Percentiles rank a stretch among this genome's conserved stretches.
These are phyloP conservation scores for Cubamyces sp. DNA, from an alignment of 768 basidiomycete genomes.

Conservation along the genomic window DNA sequence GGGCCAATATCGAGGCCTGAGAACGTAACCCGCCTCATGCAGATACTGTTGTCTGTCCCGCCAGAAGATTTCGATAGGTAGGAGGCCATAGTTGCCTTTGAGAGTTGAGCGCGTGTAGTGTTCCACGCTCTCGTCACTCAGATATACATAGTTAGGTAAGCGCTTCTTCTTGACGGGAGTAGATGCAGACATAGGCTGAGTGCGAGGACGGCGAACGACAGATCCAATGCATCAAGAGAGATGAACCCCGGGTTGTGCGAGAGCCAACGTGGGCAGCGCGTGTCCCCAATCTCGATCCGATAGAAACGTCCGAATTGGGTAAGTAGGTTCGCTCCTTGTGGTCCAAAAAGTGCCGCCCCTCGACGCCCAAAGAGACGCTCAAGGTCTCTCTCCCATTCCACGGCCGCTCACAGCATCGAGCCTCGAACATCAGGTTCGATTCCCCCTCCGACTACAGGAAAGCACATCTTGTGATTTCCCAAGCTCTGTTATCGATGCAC, in stretches of 20 bases:
- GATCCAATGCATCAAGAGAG: background rate
- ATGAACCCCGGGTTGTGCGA: background rate
- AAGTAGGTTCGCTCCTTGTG: background rate
- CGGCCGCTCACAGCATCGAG: background rate
- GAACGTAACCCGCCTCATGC: constrained; percentile 1
- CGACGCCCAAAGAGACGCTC: background rate
- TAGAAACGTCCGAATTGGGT: background rate
- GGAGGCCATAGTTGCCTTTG: constrained; percentile 9
- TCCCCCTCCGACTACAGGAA: background rate
- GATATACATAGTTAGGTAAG: constrained; percentile 9
- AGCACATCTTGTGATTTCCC: background rate
- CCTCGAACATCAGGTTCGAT: no score
- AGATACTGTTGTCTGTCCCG: constrained; percentile 18
- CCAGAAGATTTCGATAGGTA: constrained; percentile 18
- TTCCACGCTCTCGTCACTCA: background rate
- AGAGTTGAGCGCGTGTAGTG: constrained; percentile 3
- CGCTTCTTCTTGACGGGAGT: background rate
- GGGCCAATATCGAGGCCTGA: constrained; percentile 24
- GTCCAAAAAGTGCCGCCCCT: background rate
- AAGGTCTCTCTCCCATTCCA: no score
- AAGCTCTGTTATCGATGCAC: background rate
- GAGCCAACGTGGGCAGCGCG: background rate
- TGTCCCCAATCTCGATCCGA: background rate
- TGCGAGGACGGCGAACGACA: no score
- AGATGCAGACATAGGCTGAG: constrained; percentile 4